Base-by-base conservation (phyloP, 306 rosid genomes). In the Cercis canadensis region DNA sequence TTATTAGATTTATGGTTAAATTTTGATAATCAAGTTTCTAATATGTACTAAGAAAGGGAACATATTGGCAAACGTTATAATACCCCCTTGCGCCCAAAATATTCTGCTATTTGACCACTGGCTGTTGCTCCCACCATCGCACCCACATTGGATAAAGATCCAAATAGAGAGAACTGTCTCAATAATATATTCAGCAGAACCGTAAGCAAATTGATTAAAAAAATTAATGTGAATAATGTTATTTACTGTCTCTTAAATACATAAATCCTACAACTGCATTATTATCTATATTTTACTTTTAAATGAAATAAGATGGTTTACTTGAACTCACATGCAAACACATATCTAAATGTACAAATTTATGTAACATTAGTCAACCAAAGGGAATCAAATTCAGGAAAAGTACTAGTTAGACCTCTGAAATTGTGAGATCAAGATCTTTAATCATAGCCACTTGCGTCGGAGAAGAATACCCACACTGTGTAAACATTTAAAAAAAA, bases 61-160 rank as follows among this genome's bases (percentile, higher is more conserved):
- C 13, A 41, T 7, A 41, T 43, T 10, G n/a, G 5, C 4, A 12
- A 43, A 4, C 4, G n/a, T 43, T 43, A 43, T 43, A 11, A 16
- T 87, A 91, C 97, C 92, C 90, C 97, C 60, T 88, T 91, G 43
- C 96, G 86, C 53, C 97, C 97, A 61, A 87, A 80, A 67, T 84
- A 87, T 61, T 87, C 96, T 14, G 96, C 85, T 62, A 91, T 78
- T 75, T 91, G 96, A 57, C 97, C 97, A 73, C 96, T 91, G 9
- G 88, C 80, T 13, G 82, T 83, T 44, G 97, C 97, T 43, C 96
- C 97, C 7, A 91, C 87, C 97, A 91, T 91, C 11, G 92, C 97
- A 52, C 96, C 96, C 69, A 91, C 80, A 65, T 91, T 91, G 13
- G 90, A 75, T 21, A 91, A 75, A 51, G 96, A 88, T 40, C 97